Evolutionary conservation across 805 yeast species (phyloP).

Genomic region (Yarrowia sp.): DNA sequence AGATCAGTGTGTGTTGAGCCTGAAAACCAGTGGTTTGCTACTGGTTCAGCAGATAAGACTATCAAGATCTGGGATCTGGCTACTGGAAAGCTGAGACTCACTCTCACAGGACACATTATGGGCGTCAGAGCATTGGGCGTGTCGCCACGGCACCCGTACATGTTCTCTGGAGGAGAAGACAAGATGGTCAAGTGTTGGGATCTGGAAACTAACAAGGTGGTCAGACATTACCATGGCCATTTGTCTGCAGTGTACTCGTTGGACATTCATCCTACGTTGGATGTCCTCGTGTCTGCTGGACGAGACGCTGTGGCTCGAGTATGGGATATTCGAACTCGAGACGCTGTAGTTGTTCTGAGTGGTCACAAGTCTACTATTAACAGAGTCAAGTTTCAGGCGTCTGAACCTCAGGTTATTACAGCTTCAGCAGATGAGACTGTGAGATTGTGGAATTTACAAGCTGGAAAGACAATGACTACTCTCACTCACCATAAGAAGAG

Average conservation of each 20-base stretch:
- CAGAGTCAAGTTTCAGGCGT: slow-evolving; percentile 61
- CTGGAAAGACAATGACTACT: slow-evolving; percentile 67
- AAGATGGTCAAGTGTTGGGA: slow-evolving; percentile 95
- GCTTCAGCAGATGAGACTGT: slow-evolving; percentile 84
- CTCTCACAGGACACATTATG: slow-evolving; percentile 90
- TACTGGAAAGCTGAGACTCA: slow-evolving; percentile 61
- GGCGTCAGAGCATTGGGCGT: slow-evolving; percentile 74
- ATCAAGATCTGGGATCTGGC: slow-evolving; percentile 91
- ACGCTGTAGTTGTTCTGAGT: slow-evolving; percentile 68
- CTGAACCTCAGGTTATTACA: slow-evolving; percentile 83
- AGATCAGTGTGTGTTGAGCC: slow-evolving; percentile 81
- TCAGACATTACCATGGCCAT: slow-evolving; percentile 92
- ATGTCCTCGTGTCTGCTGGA: slow-evolving; percentile 81
- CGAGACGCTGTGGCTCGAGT: slow-evolving; percentile 81
- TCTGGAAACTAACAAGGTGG: slow-evolving; percentile 74
- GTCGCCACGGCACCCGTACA: slow-evolving; percentile 75
- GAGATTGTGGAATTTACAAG: slow-evolving; percentile 84
- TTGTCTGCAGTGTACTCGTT: slow-evolving; percentile 82
- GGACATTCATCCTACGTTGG: slow-evolving; percentile 83
- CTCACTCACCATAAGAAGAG: slow-evolving; percentile 84
- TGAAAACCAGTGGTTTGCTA: slow-evolving; percentile 83
- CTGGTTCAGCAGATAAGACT: slow-evolving; percentile 86
- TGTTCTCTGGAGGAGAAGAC: slow-evolving; percentile 92
- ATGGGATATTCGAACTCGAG: slow-evolving; percentile 88
- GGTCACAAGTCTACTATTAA: slow-evolving; percentile 82